phyloP scores from a whole-genome alignment of 768 basidiomycete species.

The Chlorophyllum brunneum region DNA sequence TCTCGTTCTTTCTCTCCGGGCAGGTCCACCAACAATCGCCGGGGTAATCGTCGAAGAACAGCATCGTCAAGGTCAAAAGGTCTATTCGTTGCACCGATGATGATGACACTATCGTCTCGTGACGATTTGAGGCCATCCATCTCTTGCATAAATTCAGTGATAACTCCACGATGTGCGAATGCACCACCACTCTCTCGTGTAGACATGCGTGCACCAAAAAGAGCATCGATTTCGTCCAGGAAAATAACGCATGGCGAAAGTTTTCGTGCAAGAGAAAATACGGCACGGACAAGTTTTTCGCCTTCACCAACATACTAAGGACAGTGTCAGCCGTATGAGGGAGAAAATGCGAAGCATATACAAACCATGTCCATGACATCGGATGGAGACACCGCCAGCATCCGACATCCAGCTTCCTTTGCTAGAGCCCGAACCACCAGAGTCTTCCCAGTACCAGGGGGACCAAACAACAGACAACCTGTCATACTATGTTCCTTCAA shows the following conservation, averaged over 20 bases:
- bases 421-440: conserved; percentile 87
- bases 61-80: conserved; percentile 92
- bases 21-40: conserved; percentile 83
- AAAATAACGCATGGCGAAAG: conserved; percentile 92
- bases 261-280: conserved; percentile 82
- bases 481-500: conserved; percentile 90
- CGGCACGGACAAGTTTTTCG: conserved; percentile 84
- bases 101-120: conserved; percentile 76
- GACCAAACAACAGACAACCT: conserved; percentile 89
- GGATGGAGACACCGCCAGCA: conserved; percentile 87
- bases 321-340: background rate
- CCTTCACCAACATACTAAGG: conserved; percentile 82
- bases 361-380: conserved; percentile 96
- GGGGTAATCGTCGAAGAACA: conserved; percentile 82
- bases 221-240: conserved; percentile 90
- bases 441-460: conserved; percentile 89
- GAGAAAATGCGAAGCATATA: conserved; percentile 1
- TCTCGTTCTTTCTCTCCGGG: conserved; percentile 83
- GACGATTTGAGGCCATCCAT: conserved; percentile 91
- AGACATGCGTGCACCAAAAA: conserved; percentile 84
- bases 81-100: conserved; percentile 93
- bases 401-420: conserved; percentile 89
- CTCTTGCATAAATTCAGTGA: conserved; percentile 93
- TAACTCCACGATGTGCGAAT: conserved; percentile 81
- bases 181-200: conserved; percentile 73